A percentile compares a stretch with the other conserved stretches of the same genome.
Evolutionary conservation across 768 basidiomycete species (phyloP).

Genomic region (Collybiopsis luxurians): DNA sequence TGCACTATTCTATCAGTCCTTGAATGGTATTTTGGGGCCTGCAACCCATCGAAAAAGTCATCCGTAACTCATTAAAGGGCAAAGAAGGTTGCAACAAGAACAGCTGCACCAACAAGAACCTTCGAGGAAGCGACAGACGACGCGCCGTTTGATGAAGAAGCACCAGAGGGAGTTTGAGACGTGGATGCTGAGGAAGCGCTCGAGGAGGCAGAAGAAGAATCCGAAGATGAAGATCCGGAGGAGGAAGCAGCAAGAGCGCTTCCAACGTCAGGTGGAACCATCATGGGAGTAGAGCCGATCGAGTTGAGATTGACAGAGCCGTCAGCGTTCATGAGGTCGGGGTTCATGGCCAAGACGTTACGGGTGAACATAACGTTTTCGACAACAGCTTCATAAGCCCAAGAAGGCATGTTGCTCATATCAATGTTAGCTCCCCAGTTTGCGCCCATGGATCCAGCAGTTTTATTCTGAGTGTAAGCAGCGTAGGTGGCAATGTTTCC

Average conservation of each 20-base stretch:
- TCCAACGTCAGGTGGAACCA: slow-evolving; percentile 59
- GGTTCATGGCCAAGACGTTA: slow-evolving; percentile 44
- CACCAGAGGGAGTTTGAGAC: slow-evolving; percentile 21
- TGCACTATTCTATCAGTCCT: slow-evolving; percentile 29
- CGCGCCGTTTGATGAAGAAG: slow-evolving; percentile 35
- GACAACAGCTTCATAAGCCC: slow-evolving; percentile 46
- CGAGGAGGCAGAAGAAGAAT: slow-evolving; percentile 19
- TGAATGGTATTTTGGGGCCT: slow-evolving; percentile 19
- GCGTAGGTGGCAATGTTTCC: slow-evolving; percentile 50
- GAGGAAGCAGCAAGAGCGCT: slow-evolving; percentile 34
- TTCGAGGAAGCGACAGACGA: slow-evolving; percentile 45
- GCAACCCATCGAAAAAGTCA: slow-evolving; percentile 10
- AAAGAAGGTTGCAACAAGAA: slow-evolving; percentile 42
- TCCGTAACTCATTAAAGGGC: slow-evolving; percentile 38
- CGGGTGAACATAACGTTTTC: slow-evolving; percentile 57
- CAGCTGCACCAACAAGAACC: slow-evolving; percentile 46
- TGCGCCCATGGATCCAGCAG: slow-evolving; percentile 47
- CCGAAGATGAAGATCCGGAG: slow-evolving; percentile 12
- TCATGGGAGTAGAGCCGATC: slow-evolving; percentile 43
- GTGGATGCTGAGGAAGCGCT: slow-evolving; percentile 26
- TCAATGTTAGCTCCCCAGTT: slow-evolving; percentile 67
- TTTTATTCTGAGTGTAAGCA: slow-evolving; percentile 46
- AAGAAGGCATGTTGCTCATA: slow-evolving; percentile 49
- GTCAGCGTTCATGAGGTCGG: slow-evolving; percentile 47
- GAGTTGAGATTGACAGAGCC: slow-evolving; percentile 50